Percentiles rank a stretch among this genome's conserved stretches.
phyloP scores from a whole-genome alignment of 805 yeast species.

The Kuraishia capsulata region DNA sequence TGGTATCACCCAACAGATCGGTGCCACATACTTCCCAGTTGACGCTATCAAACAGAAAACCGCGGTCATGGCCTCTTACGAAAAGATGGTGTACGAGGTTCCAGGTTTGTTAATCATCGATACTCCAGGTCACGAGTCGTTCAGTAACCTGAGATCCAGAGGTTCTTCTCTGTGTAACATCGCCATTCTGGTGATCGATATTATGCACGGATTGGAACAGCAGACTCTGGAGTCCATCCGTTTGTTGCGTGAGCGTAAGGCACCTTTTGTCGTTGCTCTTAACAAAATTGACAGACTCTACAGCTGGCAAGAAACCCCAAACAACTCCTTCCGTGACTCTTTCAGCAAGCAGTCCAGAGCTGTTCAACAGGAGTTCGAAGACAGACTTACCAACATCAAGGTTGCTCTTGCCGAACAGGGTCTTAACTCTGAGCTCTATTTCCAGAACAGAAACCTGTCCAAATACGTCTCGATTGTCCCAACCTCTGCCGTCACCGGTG shows the following conservation, averaged over 20 bases:
- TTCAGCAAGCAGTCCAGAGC: constrained; percentile 71
- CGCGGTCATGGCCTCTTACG: constrained; percentile 79
- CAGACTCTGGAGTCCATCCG: constrained; percentile 94
- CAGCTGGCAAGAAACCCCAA: constrained; percentile 87
- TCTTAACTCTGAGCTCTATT: constrained; percentile 92
- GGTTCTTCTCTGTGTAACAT: constrained; percentile 99
- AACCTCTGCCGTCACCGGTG: constrained; percentile 98
- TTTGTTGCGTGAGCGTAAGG: constrained; percentile 90
- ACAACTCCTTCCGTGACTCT: constrained; percentile 94
- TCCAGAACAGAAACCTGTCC: constrained; percentile 88
- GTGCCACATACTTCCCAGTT: constrained; percentile 99
- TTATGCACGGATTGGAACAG: constrained; percentile 98
- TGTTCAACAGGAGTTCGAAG: constrained; percentile 88
- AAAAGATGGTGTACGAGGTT: constrained; percentile 80
- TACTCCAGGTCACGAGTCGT: constrained; percentile 99
- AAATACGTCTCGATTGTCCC: constrained; percentile 95
- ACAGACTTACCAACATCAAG: constrained; percentile 75
- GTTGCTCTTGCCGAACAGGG: constrained; percentile 96
- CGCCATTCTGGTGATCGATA: constrained; percentile 96
- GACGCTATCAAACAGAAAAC: constrained; percentile 89
- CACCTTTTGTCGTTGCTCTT: constrained; percentile 95
- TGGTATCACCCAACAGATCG: constrained; percentile 99
- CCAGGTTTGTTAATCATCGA: constrained; percentile 96
- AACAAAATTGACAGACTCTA: constrained; percentile 96
- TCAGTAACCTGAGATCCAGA: constrained; percentile 94